phyloP scores from a whole-genome alignment of 106 monocot genomes.

The Dioscorea alata region DNA sequence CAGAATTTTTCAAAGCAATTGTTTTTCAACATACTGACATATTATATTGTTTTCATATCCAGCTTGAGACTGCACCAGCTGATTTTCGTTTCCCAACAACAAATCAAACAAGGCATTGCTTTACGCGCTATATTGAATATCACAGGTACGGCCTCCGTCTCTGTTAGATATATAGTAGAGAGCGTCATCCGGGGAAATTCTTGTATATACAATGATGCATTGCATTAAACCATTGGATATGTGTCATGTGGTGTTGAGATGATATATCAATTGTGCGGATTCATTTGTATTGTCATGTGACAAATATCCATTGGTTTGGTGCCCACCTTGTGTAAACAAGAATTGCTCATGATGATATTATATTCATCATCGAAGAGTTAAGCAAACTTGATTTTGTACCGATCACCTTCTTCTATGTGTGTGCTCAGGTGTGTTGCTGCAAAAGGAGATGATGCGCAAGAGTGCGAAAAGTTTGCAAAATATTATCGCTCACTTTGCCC shows the following conservation, averaged over 20 bases:
- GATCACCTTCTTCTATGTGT: not conserved
- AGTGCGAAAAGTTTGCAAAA: conserved; percentile 81
- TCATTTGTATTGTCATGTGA: too few species aligned
- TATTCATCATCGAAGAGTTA: not conserved
- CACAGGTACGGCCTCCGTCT: conserved; percentile 42
- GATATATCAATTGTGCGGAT: too few species aligned
- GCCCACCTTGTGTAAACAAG: too few species aligned
- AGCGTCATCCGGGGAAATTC: too few species aligned
- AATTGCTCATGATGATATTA: not conserved
- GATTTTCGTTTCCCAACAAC: conserved; percentile 99
- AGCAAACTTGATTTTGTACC: not conserved
- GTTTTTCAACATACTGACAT: not conserved
- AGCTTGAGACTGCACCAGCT: conserved; percentile 96
- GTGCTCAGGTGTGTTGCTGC: conserved; percentile 68
- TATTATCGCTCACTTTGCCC: conserved; percentile 95
- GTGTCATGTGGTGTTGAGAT: too few species aligned
- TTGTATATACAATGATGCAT: too few species aligned
- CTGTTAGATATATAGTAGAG: too few species aligned
- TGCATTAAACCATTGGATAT: too few species aligned
- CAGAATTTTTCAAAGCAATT: not conserved
- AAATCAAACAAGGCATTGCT: conserved; percentile 97
- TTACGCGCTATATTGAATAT: conserved; percentile 96
- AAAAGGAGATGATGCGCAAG: conserved; percentile 73
- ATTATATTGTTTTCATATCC: not conserved
- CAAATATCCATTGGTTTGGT: too few species aligned